Conservation (phyloP, 2,329 filamentous ascomycete species). For the Torrubiella hemipterigena region DNA sequence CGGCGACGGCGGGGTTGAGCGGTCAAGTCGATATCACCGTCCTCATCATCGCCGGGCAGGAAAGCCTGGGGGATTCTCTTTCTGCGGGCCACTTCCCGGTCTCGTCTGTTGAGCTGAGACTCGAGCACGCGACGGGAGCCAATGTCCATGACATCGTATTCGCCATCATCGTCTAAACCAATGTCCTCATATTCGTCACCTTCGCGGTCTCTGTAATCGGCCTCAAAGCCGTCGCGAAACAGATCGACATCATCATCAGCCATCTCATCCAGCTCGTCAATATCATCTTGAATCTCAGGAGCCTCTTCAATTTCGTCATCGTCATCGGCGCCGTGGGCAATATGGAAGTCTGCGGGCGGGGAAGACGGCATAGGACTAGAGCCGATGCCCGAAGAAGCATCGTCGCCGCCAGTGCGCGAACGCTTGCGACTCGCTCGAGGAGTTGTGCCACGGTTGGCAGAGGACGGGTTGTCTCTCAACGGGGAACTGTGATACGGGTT, state of each 20-base stretch:
- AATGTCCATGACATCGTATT: constrained; percentile 59
- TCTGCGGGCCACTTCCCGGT: constrained; percentile 56
- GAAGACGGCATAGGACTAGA: constrained; percentile 58
- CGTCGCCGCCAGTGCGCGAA: constrained; percentile 37
- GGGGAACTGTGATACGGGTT: constrained; percentile 53
- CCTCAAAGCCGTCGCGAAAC: constrained; percentile 62
- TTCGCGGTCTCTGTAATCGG: constrained; percentile 56
- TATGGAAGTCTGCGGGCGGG: constrained; percentile 45
- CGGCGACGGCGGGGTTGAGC: constrained; percentile 74
- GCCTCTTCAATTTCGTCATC: constrained; percentile 64
- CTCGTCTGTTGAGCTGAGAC: constrained; percentile 59
- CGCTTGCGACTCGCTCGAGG: constrained; percentile 42
- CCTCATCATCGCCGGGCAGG: constrained; percentile 71
- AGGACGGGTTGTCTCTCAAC: constrained; percentile 66
- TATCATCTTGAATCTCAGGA: constrained; percentile 57
- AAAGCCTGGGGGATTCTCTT: constrained; percentile 62
- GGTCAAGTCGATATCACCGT: constrained; percentile 73
- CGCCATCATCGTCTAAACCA: constrained; percentile 66
- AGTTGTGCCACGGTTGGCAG: constrained; percentile 64
- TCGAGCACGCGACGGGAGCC: constrained; percentile 60
- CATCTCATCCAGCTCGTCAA: constrained; percentile 69
- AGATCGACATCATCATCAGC: constrained; percentile 72
- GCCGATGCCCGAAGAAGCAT: constrained; percentile 36
- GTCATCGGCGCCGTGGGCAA: constrained; percentile 56
- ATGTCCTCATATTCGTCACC: constrained; percentile 58